Base-by-base conservation (phyloP, 495 filamentous ascomycete genomes). In the Tricharina praecox region DNA sequence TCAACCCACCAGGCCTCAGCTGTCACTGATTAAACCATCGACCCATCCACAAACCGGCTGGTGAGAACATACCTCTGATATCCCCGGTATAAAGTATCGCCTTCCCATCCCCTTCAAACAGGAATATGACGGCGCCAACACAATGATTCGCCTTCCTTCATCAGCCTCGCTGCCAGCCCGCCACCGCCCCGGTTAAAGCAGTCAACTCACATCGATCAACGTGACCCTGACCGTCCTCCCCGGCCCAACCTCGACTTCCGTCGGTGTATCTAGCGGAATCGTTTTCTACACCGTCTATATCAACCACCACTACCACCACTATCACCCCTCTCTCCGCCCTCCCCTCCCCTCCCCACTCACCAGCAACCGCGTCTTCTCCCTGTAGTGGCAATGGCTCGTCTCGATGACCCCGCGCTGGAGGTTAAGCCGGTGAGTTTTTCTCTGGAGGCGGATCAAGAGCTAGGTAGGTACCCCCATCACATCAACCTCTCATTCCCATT, bases 71-170 rank as follows among this genome's bases (percentile, higher is more conserved):
- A 70, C 81, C 78, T 60, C 88, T 71, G 34, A 93, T 83, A 60
- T 95, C 87, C n/a, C 87, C 88, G 0, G 87, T 93, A 56, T 94
- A 96, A 0, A 95, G 68, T 11, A 87, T 71, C 5, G 85, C 78
- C 45, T 81, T 87, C 4, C 72, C 73, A 16, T 48, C 20, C 3
- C 76, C 76, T 59, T 95, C 82, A 33, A 95, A 79, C 4, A 95
- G 76, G 58, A 95, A 94, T 85, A 94, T 93, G 23, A 94, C 86
- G 18, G 86, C 78, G 2, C 88, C 88, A 16, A 78, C 67, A 59
- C 88, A 96, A 56, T 95, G 88, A 57, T 96, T 95, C 5, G 88
- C 64, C 63, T 66, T 30, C 20, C 11, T 28, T 23, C 39, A 50
- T 51, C 23, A 20, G 45, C 23, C 15, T 48, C 41, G 4, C 45